Base-by-base conservation (phyloP, 257 asterid genomes). In the Prunella vulgaris region DNA sequence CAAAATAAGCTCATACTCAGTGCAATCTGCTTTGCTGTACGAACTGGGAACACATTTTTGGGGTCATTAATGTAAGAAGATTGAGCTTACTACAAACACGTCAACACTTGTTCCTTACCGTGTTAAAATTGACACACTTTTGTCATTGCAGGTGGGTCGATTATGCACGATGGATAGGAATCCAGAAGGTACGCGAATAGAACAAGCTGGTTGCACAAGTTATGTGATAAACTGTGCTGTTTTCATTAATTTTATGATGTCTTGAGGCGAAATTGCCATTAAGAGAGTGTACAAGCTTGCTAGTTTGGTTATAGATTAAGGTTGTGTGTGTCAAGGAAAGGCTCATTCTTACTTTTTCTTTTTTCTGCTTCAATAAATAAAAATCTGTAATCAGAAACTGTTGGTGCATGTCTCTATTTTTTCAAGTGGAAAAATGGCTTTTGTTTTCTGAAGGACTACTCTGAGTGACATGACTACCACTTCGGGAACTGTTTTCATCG, bases 1-100 rank as follows among this genome's bases (percentile, higher is more conserved):
- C 83, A 90, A 14, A 83, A 85, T 46, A 93, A 93, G 86, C 83
- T 93, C 65, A 24, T 83, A 28, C 95, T 93, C 4, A 74, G 95
- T 59, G 95, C 95, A 73, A 12, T 84, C 63, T 93, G 98, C 80
- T 93, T 93, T 60, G 90, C 73, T 66, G 96, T 90, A 38, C 80
- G 97, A 79, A 93, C 98, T 4, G 98, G 98, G 69, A 93, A 93
- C 44, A 93, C 98, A 64, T 93, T 93, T 76, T 82, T 93, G 84
- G 98, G 98, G 2, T 90, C 98, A 49, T 73, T 93, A 74, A 85
- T 93, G 98, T 90, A 84, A 82, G 88, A 42, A 9, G 53, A 22
- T 44, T 33, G 42, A 27, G 46, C 62, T 44, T 4, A 64, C 51
- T 33, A 8, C 42, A 27, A 22, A 37, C 40, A 2, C 2, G 17